Evolutionary conservation across 2,329 filamentous ascomycete genomes (phyloP).

Genomic region (Fusarium anguioides): DNA sequence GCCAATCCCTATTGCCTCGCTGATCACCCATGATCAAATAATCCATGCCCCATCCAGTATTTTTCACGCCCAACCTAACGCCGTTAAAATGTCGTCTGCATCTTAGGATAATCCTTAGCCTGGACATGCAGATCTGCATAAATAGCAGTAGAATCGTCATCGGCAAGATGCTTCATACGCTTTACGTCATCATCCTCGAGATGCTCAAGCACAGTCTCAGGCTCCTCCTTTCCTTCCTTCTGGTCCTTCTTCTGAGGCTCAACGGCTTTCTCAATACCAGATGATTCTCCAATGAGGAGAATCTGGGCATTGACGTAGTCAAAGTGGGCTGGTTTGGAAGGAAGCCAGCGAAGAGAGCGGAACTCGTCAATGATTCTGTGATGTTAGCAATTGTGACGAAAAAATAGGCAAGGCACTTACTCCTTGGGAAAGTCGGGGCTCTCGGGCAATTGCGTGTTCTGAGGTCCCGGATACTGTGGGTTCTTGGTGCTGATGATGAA

Average conservation of each 20-base stretch:
- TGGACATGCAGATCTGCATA: constrained; percentile 40
- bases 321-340: constrained; percentile 77
- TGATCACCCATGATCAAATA: not conserved
- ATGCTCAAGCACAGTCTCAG: constrained; percentile 77
- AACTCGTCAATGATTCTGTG: constrained; percentile 77
- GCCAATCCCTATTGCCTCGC: not conserved
- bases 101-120: constrained; percentile 44
- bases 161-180: constrained; percentile 66
- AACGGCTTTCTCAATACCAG: constrained; percentile 66
- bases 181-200: constrained; percentile 80
- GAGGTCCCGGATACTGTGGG: constrained; percentile 74
- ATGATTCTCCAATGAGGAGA: constrained; percentile 78
- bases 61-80: not conserved
- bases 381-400: not conserved
- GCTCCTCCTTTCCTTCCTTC: constrained; percentile 59
- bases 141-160: constrained; percentile 55
- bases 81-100: constrained; percentile 45
- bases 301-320: constrained; percentile 81
- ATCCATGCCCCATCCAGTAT: not conserved
- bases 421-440: constrained; percentile 76
- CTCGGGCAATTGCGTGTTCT: constrained; percentile 70
- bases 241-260: constrained; percentile 52
- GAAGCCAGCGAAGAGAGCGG: constrained; percentile 76
- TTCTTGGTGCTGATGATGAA: constrained; percentile 87
- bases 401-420: constrained; percentile 54